A percentile compares a stretch with the other conserved stretches of the same genome.
Evolutionary conservation across 2,329 filamentous ascomycete genomes (phyloP).

Genomic region (Fusarium sulawesiense): DNA sequence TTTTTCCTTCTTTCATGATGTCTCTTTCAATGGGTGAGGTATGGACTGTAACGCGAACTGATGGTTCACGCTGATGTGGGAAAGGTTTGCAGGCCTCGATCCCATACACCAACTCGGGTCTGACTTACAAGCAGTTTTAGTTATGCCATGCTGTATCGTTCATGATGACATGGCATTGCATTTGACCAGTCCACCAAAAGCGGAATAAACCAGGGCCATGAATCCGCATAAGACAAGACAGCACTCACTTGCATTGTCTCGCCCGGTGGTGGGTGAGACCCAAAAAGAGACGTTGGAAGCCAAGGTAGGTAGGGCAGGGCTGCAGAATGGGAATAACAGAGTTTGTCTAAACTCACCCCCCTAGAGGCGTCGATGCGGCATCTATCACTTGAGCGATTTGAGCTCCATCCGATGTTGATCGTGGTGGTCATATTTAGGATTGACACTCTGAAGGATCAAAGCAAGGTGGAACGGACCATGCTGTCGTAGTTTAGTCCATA

Average conservation of each 20-base stretch:
- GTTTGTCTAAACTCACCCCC: slow-evolving; percentile 16
- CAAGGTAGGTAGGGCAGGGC: slow-evolving; percentile 30
- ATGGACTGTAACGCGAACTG: not conserved
- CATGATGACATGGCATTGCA: slow-evolving; percentile 41
- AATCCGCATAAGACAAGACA: slow-evolving; percentile 25
- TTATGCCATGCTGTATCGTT: slow-evolving; percentile 9
- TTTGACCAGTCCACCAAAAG: slow-evolving; percentile 8
- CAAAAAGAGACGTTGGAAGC: slow-evolving; percentile 27
- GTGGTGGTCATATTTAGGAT: not conserved
- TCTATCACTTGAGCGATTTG: not conserved
- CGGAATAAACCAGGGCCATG: slow-evolving; percentile 18
- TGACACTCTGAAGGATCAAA: slow-evolving; percentile 1
- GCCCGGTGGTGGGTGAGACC: slow-evolving; percentile 24
- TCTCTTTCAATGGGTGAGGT: not conserved
- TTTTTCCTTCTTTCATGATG: slow-evolving; percentile 2
- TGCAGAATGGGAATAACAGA: slow-evolving; percentile 15
- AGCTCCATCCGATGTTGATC: slow-evolving; percentile 12
- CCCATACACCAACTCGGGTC: slow-evolving; percentile 2
- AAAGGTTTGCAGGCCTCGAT: slow-evolving; percentile 28
- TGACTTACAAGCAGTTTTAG: slow-evolving; percentile 9
- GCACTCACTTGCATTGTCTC: slow-evolving; percentile 40
- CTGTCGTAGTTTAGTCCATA: not conserved
- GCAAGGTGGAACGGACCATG: not conserved
- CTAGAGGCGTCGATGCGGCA: not conserved
- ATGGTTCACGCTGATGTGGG: slow-evolving; percentile 12